Evolutionary conservation across 2,329 filamentous ascomycete genomes (phyloP), one percentile per base, ranked within the genome.

Genomic region (Macrophomina phaseolina): DNA sequence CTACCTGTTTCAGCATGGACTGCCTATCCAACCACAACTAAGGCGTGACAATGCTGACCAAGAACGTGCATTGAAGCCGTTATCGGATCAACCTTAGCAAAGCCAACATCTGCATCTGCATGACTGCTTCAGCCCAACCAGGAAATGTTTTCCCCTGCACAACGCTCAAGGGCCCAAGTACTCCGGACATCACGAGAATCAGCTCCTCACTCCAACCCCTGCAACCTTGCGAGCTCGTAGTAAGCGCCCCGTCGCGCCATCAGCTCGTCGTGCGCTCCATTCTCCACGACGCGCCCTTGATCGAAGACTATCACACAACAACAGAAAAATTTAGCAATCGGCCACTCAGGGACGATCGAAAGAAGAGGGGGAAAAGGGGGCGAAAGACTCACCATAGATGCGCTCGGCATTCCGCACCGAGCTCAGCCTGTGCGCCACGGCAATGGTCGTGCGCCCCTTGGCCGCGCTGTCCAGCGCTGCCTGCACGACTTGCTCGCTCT

Each of bases 391-490:
- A 38, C 36, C 36, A 38, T 38, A n/a, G n/a, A 48, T 48, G 12
- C 45, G 9, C 14, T 48, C 45, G 7, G 45, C 45, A 76, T 95
- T 94, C 76, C 97, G 93, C 68, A 98, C 97, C 0, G 95, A 97
- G 73, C 89, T 92, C 5, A 98, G 82, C 32, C 95, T 86, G 79
- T 99, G 94, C 2, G 95, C 95, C 1, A 99, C 94, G 1, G 94
- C 94, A 70, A 99, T 95, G 0, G 94, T 98, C 87, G 93, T 97
- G 63, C 93, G 87, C 11, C 92, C 92, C 80, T 91, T 90, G 23
- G 92, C 90, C 1, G 93, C 93, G 69, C 89, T 89, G 78, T 98
- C 91, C 14, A 95, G 84, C 0, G 92, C 92, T 0, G 87, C 89
- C 78, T 94, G 91, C 40, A 95, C 92, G 1, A 93, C 89, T 74